Base-by-base conservation (phyloP, 257 asterid genomes). In the Solanum acaule region DNA sequence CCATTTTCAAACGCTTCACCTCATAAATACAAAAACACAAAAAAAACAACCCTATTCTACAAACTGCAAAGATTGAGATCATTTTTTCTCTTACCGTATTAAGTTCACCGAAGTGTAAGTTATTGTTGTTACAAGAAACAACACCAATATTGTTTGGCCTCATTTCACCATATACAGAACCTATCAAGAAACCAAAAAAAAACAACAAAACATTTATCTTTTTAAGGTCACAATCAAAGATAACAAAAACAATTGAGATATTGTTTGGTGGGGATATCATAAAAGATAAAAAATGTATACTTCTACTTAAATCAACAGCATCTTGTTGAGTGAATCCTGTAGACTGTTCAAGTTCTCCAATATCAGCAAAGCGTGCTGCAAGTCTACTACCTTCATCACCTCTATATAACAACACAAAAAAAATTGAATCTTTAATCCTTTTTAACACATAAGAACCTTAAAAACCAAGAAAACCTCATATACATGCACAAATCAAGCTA, bases 291-390 rank as follows among this genome's bases (percentile, higher is more conserved):
- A 83, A 38, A 40, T 18, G 75, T 34, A 68, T 92, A 95, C 98
- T 92, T 93, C 88, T 91, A 92, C 91, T 90, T 85, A 94, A 91
- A 92, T 92, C 88, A 92, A 91, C 86, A 89, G 95, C 94, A 91
- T 91, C 94, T 70, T 92, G 88, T 37, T 89, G 93, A 85, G 92
- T 95, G 88, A 93, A 92, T 31, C 86, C 93, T 88, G 93, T 82
- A 59, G 95, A 89, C 46, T 93, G 96, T 85, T 92, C 93, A 87
- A 94, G 94, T 90, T 94, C 98, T 82, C 93, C 98, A 87, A 91
- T 88, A 90, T 93, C 94, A 86, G 73, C 87, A 90, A 90, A 93
- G 29, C 95, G 91, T 22, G 90, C 42, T 31, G 91, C 93, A 90
- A 85, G 89, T 86, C 90, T 89, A 46, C 91, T 92, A 85, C 89